Conservation (phyloP, 306 rosid species). For the Inga laurina region DNA sequence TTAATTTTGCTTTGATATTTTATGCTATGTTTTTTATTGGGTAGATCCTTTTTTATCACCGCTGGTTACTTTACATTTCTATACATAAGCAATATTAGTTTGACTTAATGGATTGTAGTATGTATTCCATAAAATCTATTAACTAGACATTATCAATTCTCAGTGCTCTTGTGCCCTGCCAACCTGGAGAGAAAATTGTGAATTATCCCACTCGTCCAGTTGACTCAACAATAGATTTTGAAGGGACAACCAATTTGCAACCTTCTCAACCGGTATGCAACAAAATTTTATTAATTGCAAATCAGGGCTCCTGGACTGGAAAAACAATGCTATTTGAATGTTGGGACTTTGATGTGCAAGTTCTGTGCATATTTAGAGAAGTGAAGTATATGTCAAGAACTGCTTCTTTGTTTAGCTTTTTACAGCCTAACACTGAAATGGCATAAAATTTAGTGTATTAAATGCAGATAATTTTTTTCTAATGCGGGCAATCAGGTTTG, state of each 20-base stretch:
- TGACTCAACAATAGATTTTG: constrained; percentile 90
- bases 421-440: neutral
- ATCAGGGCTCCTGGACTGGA: neutral
- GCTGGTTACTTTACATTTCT: constrained; percentile 9
- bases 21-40: constrained; percentile 21
- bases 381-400: neutral
- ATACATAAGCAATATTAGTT: constrained; percentile 23
- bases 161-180: constrained; percentile 87
- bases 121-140: constrained; percentile 18
- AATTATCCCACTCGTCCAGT: constrained; percentile 93
- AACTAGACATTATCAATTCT: constrained; percentile 43
- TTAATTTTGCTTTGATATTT: constrained; percentile 22
- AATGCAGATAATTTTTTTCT: neutral
- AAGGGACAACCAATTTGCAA: constrained; percentile 90
- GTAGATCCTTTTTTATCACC: neutral
- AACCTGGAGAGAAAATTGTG: constrained; percentile 79
- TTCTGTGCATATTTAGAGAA: neutral
- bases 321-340: constrained; percentile 6
- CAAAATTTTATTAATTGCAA: neutral
- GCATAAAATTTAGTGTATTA: neutral
- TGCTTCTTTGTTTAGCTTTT: neutral
- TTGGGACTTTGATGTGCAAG: neutral
- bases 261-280: constrained; percentile 72
- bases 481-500: neutral
- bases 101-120: constrained; percentile 3